A percentile compares a stretch with the other conserved stretches of the same genome.
These are phyloP conservation scores for Mortierella sp. DNA, from an alignment of 371 early-diverging fungal genomes.

Conservation along the genomic window DNA sequence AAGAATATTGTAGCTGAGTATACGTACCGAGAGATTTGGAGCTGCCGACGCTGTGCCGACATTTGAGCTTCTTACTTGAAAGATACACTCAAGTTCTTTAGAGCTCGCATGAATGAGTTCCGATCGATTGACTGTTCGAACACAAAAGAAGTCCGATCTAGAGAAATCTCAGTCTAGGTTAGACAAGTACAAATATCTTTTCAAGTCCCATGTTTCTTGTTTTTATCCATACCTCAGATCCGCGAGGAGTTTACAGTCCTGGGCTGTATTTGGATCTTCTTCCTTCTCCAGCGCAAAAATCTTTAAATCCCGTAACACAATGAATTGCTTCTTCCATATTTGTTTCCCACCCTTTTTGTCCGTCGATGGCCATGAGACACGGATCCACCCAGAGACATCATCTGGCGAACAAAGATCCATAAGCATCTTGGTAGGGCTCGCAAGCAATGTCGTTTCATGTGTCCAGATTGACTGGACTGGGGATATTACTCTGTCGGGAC, in stretches of 20 bases:
- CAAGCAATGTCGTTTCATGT: conserved; percentile 9
- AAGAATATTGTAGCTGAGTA: no score
- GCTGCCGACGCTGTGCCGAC: conserved; percentile 36
- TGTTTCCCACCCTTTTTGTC: conserved; percentile 42
- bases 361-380: conserved; percentile 44
- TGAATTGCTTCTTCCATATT: conserved; percentile 54
- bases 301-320: conserved; percentile 42
- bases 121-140: conserved; percentile 49
- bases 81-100: conserved; percentile 52
- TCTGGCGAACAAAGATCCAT: conserved; percentile 46
- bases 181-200: neutral
- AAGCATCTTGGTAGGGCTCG: conserved; percentile 44
- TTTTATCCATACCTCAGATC: conserved; percentile 38
- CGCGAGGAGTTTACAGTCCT: conserved; percentile 31
- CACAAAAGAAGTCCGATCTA: conserved; percentile 56
- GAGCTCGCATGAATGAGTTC: conserved; percentile 51
- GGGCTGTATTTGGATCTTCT: conserved; percentile 33
- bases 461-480: conserved; percentile 36
- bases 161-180: neutral
- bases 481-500: conserved; percentile 43
- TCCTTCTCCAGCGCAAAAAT: conserved; percentile 52
- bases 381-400: conserved; percentile 52
- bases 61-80: conserved; percentile 52
- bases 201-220: no score
- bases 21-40: conserved; percentile 36